Base-by-base conservation (phyloP, 192 early-diverging fungal genomes). In the Coemansia reversa region DNA sequence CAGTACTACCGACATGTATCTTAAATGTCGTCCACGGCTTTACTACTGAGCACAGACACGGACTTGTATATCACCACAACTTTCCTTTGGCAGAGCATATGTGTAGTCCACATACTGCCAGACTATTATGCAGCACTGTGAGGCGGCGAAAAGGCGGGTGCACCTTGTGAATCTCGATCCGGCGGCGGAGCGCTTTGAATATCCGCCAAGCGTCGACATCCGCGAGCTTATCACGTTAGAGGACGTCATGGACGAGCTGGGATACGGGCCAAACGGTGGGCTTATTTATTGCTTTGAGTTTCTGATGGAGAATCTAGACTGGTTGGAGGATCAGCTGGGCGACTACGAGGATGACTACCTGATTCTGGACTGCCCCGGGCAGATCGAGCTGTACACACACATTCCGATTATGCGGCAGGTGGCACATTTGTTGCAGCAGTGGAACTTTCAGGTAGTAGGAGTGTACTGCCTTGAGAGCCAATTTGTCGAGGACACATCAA, bases 381-480 rank as follows among this genome's bases (percentile, higher is more conserved):
- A 99, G 74, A 99, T 99, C 65, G 97, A 99, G 79, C 85, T 99
- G 16, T 99, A 99, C 77, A 98, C 97, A 28, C 96, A 98, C 70
- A 93, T 95, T 60, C 91, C 94, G 25, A 93, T 98, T 60, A 99
- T 99, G 91, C 86, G 88, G 60, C 82, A 86, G 4, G 60, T 99
- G 32, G 89, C 92, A 25, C 84, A 87, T 39, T 70, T 75, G 14
- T 65, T 98, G 48, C 80, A 81, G 50, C 81, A 88, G 33, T 74
- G 88, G 75, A 88, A 88, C 66, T 92, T 98, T 78, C 70, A 85
- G 2, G 91, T 97, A 9, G 95, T 94, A 65, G 95, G 95, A 5
- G 91, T 99, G 3, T 98, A 98, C 71, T 83, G 93, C 30, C 79
- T 98, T 0, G 97, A 98, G 71, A 86, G 84, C 57, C 97, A 98